phyloP scores from a whole-genome alignment of 176 grass and related monocot species.

The Musa itinerans region DNA sequence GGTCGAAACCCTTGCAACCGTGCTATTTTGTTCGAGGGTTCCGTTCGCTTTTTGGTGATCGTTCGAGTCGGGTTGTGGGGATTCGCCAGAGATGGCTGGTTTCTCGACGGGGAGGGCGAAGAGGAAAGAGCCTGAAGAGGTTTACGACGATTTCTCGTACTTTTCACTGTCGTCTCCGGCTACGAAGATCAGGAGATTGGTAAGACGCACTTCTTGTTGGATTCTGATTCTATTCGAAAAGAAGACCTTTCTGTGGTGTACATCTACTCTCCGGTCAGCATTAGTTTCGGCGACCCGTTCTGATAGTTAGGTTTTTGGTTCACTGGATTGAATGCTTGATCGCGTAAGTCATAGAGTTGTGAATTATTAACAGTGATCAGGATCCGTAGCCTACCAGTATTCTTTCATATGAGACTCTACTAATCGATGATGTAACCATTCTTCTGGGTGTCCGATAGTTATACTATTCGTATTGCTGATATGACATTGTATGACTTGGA shows the following conservation, averaged over 20 bases:
- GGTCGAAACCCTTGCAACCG: too few relatives aligned
- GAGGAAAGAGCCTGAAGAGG: conserved; percentile 65
- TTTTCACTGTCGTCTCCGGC: conserved; percentile 47
- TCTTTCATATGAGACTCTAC: too few relatives aligned
- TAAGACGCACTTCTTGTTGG: conserved; percentile 11
- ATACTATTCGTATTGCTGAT: too few relatives aligned
- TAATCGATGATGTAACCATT: too few relatives aligned
- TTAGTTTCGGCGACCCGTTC: not conserved
- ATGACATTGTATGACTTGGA: too few relatives aligned
- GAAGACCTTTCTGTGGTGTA: not conserved
- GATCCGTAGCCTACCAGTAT: not conserved
- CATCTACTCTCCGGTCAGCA: not conserved
- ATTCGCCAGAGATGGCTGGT: conserved; percentile 24
- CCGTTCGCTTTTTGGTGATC: too few relatives aligned
- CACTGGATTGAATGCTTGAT: not conserved
- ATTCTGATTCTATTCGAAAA: not conserved
- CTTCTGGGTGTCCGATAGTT: too few relatives aligned
- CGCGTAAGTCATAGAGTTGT: not conserved
- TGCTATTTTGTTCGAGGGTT: too few relatives aligned
- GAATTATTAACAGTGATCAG: not conserved
- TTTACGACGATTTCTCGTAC: conserved; percentile 41
- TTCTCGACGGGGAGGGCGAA: conserved; percentile 36
- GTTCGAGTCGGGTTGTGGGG: not conserved
- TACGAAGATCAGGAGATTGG: conserved; percentile 54
- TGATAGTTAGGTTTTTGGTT: not conserved